phyloP scores from a whole-genome alignment of 208 protist genomes.

The Wallacemonas rigidus region DNA sequence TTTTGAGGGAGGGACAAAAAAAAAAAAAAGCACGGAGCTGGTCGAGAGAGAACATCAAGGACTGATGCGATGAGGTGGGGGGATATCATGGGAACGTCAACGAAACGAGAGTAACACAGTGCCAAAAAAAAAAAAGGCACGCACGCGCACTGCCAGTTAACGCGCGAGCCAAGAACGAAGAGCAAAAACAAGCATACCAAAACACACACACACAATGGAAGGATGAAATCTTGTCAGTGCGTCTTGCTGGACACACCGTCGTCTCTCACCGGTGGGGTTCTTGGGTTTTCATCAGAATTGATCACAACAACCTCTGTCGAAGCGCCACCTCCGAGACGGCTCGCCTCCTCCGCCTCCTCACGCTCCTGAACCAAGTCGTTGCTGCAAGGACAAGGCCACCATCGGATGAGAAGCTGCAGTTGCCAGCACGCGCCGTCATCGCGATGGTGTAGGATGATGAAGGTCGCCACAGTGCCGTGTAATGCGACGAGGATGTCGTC shows the following conservation, averaged over 20 bases:
- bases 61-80: too few relatives aligned
- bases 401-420: constrained; percentile 75
- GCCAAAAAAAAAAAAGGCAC: too few relatives aligned
- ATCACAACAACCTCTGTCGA: constrained; percentile 3
- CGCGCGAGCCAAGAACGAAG: too few relatives aligned
- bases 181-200: neutral
- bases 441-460: constrained; percentile 51
- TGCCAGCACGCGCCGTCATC: constrained; percentile 74
- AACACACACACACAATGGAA: constrained; percentile 7
- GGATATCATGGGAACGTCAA: too few relatives aligned
- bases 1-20: too few relatives aligned
- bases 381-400: constrained; percentile 66
- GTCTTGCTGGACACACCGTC: neutral
- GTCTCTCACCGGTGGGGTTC: neutral
- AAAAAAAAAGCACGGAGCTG: too few relatives aligned
- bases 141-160: too few relatives aligned
- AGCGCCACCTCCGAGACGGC: neutral
- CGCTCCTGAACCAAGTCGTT: constrained; percentile 2
- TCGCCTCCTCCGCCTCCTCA: neutral
- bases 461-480: constrained; percentile 66
- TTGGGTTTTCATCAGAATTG: constrained; percentile 4
- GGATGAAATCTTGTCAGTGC: neutral
- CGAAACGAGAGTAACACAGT: too few relatives aligned
- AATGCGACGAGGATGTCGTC: constrained; percentile 78
- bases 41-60: too few relatives aligned